phyloP scores from a whole-genome alignment of 1,139 yeast genomes.

The Suhomyces bribrorum region DNA sequence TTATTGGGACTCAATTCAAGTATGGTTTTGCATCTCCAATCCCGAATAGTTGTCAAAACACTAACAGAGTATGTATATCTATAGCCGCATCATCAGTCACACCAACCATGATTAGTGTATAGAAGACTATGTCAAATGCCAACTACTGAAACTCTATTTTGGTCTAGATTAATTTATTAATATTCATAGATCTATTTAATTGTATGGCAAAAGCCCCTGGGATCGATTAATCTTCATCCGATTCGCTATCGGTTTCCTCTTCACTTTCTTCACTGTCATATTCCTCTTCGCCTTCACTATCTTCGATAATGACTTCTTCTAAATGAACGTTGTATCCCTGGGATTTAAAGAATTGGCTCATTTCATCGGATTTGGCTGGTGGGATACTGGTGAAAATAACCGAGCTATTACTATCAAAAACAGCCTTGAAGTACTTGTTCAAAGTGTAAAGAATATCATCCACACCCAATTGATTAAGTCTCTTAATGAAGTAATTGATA shows the following conservation, averaged over 20 bases:
- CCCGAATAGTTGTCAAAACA: no score
- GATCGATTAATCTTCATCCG: conserved; percentile 9
- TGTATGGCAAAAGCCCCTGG: conserved; percentile 1
- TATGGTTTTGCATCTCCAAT: no score
- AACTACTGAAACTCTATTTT: no score
- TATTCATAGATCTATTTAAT: conserved; percentile 1
- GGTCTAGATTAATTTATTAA: background rate
- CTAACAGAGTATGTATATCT: no score
- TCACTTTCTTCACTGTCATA: conserved; percentile 23
- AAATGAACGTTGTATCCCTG: conserved; percentile 64
- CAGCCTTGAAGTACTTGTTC: conserved; percentile 57
- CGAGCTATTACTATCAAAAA: conserved; percentile 60
- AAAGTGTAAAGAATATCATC: conserved; percentile 59
- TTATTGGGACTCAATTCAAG: no score
- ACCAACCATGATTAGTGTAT: no score
- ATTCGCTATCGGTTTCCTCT: conserved; percentile 13
- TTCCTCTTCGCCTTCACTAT: conserved; percentile 15
- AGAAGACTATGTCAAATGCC: no score
- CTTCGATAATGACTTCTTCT: conserved; percentile 47
- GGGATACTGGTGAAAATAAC: conserved; percentile 74
- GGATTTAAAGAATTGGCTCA: conserved; percentile 47
- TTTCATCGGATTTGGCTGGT: conserved; percentile 55
- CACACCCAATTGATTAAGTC: conserved; percentile 52
- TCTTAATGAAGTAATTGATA: conserved; percentile 44
- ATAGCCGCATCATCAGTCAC: no score